Percentiles rank a stretch among this genome's conserved stretches.
Conservation (phyloP, 2,329 filamentous ascomycete genomes). For the Ascochyta pisi region DNA sequence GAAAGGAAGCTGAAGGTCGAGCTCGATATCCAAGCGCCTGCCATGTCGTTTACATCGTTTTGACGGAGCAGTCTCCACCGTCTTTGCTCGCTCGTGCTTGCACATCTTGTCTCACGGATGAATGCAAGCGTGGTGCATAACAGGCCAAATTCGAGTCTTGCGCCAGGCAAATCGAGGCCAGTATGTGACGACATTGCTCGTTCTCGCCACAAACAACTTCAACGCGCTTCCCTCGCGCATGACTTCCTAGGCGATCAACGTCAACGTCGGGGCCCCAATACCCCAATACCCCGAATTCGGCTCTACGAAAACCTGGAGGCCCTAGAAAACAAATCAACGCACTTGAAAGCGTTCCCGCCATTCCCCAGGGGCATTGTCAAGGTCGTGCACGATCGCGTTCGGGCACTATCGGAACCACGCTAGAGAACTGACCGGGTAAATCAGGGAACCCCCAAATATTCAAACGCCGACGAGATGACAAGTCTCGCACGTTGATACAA, state of each 20-base stretch:
- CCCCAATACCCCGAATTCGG: constrained; percentile 1
- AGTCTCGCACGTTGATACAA: background rate
- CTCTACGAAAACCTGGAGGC: constrained; percentile 3
- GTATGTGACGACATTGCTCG: background rate
- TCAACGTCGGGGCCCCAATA: constrained; percentile 12
- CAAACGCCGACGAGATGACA: constrained; percentile 9
- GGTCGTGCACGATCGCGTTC: constrained; percentile 5
- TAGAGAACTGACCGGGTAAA: constrained; percentile 10
- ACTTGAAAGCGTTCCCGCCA: constrained; percentile 7
- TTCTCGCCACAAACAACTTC: background rate
- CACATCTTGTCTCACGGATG: background rate
- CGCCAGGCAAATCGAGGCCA: background rate
- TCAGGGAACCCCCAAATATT: constrained; percentile 2
- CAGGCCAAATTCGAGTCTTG: background rate
- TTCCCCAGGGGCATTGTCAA: background rate
- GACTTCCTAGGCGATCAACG: background rate
- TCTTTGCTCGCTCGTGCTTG: background rate
- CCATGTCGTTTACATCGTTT: background rate
- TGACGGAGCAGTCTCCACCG: background rate
- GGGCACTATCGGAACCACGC: constrained; percentile 1
- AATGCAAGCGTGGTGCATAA: background rate
- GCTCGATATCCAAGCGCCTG: background rate
- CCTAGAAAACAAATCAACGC: constrained; percentile 11
- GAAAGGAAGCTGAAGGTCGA: background rate
- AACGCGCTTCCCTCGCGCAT: background rate